Evolutionary conservation across 192 early-diverging fungal species (phyloP).

Genomic region (Coemansia sp.): DNA sequence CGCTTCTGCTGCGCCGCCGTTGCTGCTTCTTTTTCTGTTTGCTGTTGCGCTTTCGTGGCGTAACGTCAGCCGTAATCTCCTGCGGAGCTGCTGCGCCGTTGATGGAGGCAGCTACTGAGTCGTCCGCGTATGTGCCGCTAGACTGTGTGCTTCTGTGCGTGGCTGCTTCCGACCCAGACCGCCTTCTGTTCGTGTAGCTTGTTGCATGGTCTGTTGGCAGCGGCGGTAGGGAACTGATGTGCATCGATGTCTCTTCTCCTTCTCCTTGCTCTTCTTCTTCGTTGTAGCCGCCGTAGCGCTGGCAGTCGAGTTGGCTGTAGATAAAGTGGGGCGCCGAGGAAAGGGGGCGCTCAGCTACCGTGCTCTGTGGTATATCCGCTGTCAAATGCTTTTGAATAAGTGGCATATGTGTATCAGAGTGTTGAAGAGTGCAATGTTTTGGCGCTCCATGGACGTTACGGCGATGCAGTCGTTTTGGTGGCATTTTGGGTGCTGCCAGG

Average conservation of each 20-base stretch:
- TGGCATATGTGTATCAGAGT: background rate
- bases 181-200: background rate
- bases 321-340: background rate
- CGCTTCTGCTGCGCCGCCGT: background rate
- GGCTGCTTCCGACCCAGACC: background rate
- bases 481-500: background rate
- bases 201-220: too few species aligned
- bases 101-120: background rate
- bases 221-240: too few species aligned
- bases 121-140: slow-evolving; percentile 29
- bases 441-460: background rate
- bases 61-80: background rate
- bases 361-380: background rate
- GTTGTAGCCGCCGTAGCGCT: background rate
- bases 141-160: slow-evolving; percentile 20
- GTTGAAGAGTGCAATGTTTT: background rate
- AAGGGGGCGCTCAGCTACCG: background rate
- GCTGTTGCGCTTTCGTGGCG: background rate
- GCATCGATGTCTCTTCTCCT: background rate
- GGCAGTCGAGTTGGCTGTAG: background rate
- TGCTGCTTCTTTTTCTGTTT: slow-evolving; percentile 8
- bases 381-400: background rate
- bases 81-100: too few species aligned
- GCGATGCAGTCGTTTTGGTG: background rate
- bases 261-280: too few species aligned